These are phyloP conservation scores for Dactylonectria estremocensis DNA, from an alignment of 2,329 filamentous ascomycete species.

Conservation along the genomic window DNA sequence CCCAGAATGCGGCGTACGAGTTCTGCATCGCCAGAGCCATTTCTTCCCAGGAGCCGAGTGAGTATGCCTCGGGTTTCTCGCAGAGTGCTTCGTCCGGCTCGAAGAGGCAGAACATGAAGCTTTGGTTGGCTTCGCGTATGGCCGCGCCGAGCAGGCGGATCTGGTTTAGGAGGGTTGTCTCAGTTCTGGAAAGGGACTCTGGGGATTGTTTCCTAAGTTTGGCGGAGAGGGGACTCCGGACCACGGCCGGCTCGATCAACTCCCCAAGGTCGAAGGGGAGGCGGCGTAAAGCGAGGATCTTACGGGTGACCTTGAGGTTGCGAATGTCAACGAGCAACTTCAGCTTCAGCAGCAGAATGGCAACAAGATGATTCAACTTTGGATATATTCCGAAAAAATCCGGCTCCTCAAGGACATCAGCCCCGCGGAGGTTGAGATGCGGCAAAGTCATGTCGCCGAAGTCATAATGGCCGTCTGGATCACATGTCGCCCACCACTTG, in stretches of 20 bases:
- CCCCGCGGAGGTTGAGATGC: conserved; percentile 53
- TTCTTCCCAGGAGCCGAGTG: conserved; percentile 14
- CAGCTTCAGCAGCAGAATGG: conserved; percentile 21
- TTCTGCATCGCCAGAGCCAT: conserved; percentile 6
- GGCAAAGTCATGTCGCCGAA: conserved; percentile 16
- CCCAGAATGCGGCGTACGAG: conserved; percentile 20
- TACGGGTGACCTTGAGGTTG: conserved; percentile 20
- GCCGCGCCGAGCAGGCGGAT: conserved; percentile 1
- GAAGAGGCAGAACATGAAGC: conserved; percentile 17
- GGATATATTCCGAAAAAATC: neutral
- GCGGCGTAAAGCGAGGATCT: conserved; percentile 7
- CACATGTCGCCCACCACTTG: conserved; percentile 49
- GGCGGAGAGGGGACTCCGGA: conserved; percentile 21
- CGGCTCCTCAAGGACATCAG: conserved; percentile 56
- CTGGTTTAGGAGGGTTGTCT: conserved; percentile 12
- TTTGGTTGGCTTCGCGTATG: neutral
- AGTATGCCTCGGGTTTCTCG: conserved; percentile 1
- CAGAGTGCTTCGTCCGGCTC: conserved; percentile 14
- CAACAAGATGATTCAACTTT: neutral
- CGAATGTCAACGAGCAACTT: conserved; percentile 29
- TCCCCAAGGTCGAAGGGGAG: conserved; percentile 16
- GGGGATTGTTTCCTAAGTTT: conserved; percentile 12
- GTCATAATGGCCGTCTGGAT: conserved; percentile 24
- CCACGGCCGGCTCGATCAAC: conserved; percentile 6
- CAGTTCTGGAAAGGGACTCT: neutral